Evolutionary conservation across 202 grass and related monocot genomes (phyloP).

Genomic region (Schoenoplectus tabernaemontani): DNA sequence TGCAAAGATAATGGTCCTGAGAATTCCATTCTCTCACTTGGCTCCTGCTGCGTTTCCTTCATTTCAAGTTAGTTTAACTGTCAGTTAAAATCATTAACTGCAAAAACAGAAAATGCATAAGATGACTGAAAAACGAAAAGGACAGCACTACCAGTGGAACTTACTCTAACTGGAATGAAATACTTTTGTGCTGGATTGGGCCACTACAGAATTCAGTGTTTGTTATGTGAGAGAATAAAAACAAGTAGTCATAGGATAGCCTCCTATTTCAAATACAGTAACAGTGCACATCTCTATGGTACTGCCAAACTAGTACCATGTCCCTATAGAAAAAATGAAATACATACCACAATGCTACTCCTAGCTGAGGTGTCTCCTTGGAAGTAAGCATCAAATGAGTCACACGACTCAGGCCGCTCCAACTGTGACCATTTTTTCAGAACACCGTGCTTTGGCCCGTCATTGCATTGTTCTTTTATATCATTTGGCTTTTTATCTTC

Average conservation of each 20-base stretch:
- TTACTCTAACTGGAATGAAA: background rate
- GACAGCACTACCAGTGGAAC: background rate
- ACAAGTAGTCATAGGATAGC: background rate
- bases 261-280: background rate
- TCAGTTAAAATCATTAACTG: background rate
- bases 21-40: constrained; percentile 72
- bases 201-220: background rate
- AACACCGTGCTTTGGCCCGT: constrained; percentile 35
- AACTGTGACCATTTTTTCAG: constrained; percentile 83
- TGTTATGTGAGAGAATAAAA: background rate
- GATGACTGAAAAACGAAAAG: background rate
- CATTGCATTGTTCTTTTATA: constrained; percentile 29
- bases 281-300: background rate
- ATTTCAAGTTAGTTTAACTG: constrained; percentile 19
- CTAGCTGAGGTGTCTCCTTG: constrained; percentile 42
- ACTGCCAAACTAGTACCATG: background rate
- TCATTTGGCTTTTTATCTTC: constrained; percentile 20
- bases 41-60: constrained; percentile 36
- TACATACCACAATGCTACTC: constrained; percentile 52
- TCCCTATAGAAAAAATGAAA: background rate
- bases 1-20: constrained; percentile 76
- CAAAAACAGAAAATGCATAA: background rate
- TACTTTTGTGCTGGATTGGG: background rate
- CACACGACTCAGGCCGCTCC: constrained; percentile 72
- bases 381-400: constrained; percentile 43